These are phyloP conservation scores for Ochetophila trinervis DNA, from an alignment of 306 rosid genomes.

Conservation along the genomic window DNA sequence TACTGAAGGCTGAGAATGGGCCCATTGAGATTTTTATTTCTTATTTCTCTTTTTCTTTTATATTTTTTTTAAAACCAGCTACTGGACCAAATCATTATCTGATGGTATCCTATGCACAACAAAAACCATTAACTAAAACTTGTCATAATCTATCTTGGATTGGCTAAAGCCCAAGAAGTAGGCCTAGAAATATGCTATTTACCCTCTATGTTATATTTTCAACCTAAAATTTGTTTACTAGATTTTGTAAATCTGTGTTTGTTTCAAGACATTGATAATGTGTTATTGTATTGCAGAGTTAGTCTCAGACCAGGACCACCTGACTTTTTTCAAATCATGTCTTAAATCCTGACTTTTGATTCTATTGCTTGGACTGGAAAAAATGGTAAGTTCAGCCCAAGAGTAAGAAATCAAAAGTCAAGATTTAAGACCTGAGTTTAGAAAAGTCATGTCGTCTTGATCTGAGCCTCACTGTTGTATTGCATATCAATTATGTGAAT, in stretches of 20 bases:
- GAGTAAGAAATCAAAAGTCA: too few species aligned
- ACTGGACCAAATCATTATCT: too few species aligned
- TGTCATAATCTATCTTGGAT: not conserved
- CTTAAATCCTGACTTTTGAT: too few species aligned
- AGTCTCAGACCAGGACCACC: too few species aligned
- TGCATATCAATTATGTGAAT: slow-evolving; percentile 9
- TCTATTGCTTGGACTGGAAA: too few species aligned
- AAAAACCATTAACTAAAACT: not conserved
- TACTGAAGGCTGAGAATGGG: not conserved
- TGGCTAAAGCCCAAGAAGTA: not conserved
- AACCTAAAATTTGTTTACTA: not conserved
- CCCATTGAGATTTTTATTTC: not conserved
- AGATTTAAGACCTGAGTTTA: too few species aligned
- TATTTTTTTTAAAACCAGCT: not conserved
- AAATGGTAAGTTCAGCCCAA: too few species aligned
- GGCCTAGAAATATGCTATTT: not conserved
- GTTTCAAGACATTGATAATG: not conserved
- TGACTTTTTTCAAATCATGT: too few species aligned
- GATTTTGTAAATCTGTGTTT: not conserved
- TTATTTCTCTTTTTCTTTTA: not conserved
- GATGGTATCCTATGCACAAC: not conserved
- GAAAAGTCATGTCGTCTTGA: too few species aligned
- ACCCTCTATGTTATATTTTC: not conserved
- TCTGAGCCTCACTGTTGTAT: too few species aligned
- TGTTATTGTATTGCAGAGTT: too few species aligned